These are phyloP conservation scores for Penicillium glabrum DNA, from an alignment of 2,329 filamentous ascomycete species.

Conservation along the genomic window DNA sequence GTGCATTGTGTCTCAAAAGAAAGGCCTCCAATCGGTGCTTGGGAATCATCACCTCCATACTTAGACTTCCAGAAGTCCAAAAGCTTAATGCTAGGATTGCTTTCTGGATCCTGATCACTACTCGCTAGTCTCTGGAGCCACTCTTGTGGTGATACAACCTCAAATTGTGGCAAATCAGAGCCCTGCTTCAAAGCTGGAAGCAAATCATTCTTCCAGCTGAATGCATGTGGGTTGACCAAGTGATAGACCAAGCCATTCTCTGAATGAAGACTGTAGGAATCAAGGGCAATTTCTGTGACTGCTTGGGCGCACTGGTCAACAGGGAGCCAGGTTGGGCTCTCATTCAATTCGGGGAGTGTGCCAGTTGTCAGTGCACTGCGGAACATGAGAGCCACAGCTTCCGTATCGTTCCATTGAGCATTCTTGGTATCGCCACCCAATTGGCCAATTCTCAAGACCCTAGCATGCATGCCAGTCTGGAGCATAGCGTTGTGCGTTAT, in stretches of 20 bases:
- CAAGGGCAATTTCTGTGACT: slow-evolving; percentile 37
- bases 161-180: slow-evolving; percentile 31
- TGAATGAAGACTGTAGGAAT: slow-evolving; percentile 17
- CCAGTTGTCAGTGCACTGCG: slow-evolving; percentile 48
- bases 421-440: slow-evolving; percentile 33
- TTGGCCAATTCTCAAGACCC: slow-evolving; percentile 39
- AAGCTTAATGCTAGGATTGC: slow-evolving; percentile 55
- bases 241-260: slow-evolving; percentile 47
- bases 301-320: slow-evolving; percentile 39
- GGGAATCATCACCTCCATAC: slow-evolving; percentile 35
- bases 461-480: slow-evolving; percentile 23
- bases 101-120: slow-evolving; percentile 49
- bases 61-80: slow-evolving; percentile 55
- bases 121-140: slow-evolving; percentile 39
- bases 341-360: slow-evolving; percentile 47
- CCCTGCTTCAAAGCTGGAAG: slow-evolving; percentile 30
- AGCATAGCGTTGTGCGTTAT: slow-evolving; percentile 32
- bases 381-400: slow-evolving; percentile 54
- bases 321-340: slow-evolving; percentile 47
- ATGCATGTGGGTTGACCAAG: slow-evolving; percentile 50
- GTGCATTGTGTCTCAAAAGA: slow-evolving; percentile 16
- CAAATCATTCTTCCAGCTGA: slow-evolving; percentile 38
- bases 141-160: slow-evolving; percentile 29
- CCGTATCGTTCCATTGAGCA: slow-evolving; percentile 26
- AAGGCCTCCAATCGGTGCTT: neutral